Evolutionary conservation across 768 basidiomycete genomes (phyloP).

Genomic region (Pisolithus sp.): DNA sequence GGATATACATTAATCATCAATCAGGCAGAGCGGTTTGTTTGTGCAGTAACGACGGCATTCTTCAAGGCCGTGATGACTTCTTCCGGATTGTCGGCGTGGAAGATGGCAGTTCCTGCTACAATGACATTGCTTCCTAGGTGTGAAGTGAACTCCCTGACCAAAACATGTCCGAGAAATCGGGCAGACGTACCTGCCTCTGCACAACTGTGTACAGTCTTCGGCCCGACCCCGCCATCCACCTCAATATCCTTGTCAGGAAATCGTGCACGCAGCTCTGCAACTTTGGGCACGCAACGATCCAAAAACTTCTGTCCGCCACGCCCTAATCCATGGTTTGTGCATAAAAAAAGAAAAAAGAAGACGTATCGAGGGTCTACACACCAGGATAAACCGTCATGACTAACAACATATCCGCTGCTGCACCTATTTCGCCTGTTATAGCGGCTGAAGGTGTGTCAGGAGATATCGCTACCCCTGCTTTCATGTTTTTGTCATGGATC

Average conservation of each 20-base stretch:
- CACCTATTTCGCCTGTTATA: conserved; percentile 81
- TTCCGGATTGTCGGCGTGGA: conserved; percentile 72
- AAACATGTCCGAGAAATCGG: neutral
- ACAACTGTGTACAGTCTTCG: conserved; percentile 80
- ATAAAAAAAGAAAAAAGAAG: neutral
- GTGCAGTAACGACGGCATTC: conserved; percentile 52
- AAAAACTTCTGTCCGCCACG: conserved; percentile 96
- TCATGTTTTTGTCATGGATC: conserved; percentile 84
- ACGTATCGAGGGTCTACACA: conserved; percentile 19
- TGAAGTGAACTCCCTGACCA: neutral
- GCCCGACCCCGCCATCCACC: conserved; percentile 97
- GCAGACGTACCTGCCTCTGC: conserved; percentile 70
- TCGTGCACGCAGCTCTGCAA: conserved; percentile 78
- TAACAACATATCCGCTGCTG: conserved; percentile 86
- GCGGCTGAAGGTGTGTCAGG: conserved; percentile 87
- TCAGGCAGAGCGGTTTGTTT: neutral
- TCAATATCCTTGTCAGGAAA: conserved; percentile 96
- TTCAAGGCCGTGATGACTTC: conserved; percentile 71
- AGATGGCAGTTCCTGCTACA: conserved; percentile 95
- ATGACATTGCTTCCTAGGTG: conserved; percentile 89
- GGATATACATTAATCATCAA: neutral
- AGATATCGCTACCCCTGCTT: conserved; percentile 93
- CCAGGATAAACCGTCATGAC: conserved; percentile 99
- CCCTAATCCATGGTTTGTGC: conserved; percentile 37
- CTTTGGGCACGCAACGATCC: conserved; percentile 88